Base-by-base conservation (phyloP, 306 rosid genomes). In the Biancaea sappan region DNA sequence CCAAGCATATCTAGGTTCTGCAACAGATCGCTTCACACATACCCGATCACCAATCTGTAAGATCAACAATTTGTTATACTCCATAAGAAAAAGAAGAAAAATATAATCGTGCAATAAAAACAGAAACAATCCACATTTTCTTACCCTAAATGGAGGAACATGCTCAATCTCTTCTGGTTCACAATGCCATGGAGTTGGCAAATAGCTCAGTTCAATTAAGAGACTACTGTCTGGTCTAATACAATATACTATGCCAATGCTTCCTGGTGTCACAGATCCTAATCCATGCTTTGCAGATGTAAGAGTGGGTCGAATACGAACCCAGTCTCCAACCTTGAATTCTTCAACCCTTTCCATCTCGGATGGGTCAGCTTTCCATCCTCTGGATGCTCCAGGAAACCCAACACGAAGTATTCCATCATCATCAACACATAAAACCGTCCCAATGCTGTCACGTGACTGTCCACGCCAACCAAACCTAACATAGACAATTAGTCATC, bases 381-480 rank as follows among this genome's bases (percentile, higher is more conserved):
- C 99, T 84, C 99, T 94, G 41, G 99, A 94, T 66, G 99, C 99
- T 79, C 99, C 99, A 77, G 99, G 99, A 88, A 90, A 94, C 75
- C 99, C 99, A 77, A 94, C 99, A 65, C 97, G 97, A 67, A 94
- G 89, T 60, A 94, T 92, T 65, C 99, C 99, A 79, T 94, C 99
- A 41, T 94, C 99, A 26, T 94, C 99, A 64, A 94, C 97, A 32
- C 99, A 94, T 77, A 94, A 85, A 57, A 94, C 99, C 18, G 99
- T 94, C 69, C 99, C 99, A 77, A 94, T 79, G 83, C 99, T 94
- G 80, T 94, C 99, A 24, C 93, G 96, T 47, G 97, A 92, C 84
- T 90, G 99, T 75, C 95, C 98, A 62, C 97, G 99, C 99, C 99
- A 94, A 75, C 99, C 99, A 86, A 94, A 94, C 90, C 99, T 94